These are phyloP conservation scores for Tetrapyrgos nigripes DNA, from an alignment of 1,284 basidiomycete species.

Conservation along the genomic window DNA sequence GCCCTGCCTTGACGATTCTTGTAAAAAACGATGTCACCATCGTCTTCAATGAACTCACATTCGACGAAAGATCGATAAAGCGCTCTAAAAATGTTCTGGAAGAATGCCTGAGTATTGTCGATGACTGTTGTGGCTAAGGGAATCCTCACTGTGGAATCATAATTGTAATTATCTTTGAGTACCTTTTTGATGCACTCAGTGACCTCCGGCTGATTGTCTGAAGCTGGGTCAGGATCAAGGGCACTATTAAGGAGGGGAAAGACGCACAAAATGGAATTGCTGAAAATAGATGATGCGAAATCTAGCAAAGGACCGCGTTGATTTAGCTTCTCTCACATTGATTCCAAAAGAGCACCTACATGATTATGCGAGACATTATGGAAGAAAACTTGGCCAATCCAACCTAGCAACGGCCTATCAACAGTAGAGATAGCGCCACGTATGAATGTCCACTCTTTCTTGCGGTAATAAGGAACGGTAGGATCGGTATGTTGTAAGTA, in stretches of 20 bases:
- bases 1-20: constrained; percentile 53
- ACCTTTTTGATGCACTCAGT: constrained; percentile 41
- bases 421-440: constrained; percentile 80
- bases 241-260: too few species aligned
- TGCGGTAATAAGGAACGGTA: constrained; percentile 58
- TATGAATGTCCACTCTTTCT: constrained; percentile 71
- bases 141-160: constrained; percentile 42
- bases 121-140: neutral
- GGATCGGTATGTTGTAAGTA: constrained; percentile 82
- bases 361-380: constrained; percentile 59
- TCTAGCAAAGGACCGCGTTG: neutral
- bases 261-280: constrained; percentile 34
- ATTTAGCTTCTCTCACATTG: too few species aligned
- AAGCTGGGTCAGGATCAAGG: neutral
- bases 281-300: constrained; percentile 29
- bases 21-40: constrained; percentile 69
- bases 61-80: constrained; percentile 57
- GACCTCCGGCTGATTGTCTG: constrained; percentile 39
- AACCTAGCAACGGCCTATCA: constrained; percentile 73
- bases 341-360: constrained; percentile 29
- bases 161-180: constrained; percentile 43
- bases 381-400: constrained; percentile 57
- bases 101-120: constrained; percentile 3
- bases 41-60: constrained; percentile 73
- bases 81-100: constrained; percentile 37